Conservation (phyloP, 2,329 filamentous ascomycete genomes). For the Xylariaceae sp. region DNA sequence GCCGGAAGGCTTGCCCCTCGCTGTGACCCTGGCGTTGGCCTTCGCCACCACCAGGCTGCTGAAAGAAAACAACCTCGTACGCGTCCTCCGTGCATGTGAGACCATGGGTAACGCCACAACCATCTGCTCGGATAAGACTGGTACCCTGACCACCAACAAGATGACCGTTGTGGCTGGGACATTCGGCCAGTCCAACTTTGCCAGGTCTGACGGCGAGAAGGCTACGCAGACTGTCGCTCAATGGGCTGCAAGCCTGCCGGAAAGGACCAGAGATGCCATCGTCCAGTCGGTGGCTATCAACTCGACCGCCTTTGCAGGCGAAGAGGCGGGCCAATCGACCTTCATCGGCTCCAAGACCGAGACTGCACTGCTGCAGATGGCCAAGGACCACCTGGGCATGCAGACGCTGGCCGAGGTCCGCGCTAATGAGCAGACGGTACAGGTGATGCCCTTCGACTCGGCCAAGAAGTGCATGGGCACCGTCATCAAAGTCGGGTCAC, state of each 20-base stretch:
- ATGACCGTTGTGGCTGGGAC: slow-evolving; percentile 72
- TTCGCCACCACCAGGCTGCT: slow-evolving; percentile 62
- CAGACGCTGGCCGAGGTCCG: slow-evolving; percentile 37
- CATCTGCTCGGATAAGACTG: slow-evolving; percentile 75
- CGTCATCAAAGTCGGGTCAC: slow-evolving; percentile 39
- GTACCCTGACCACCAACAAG: slow-evolving; percentile 66
- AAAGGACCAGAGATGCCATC: slow-evolving; percentile 26
- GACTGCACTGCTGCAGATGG: slow-evolving; percentile 44
- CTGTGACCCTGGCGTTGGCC: slow-evolving; percentile 60
- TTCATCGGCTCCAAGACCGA: slow-evolving; percentile 52
- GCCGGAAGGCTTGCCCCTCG: slow-evolving; percentile 58
- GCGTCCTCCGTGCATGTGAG: slow-evolving; percentile 59
- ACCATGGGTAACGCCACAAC: slow-evolving; percentile 67
- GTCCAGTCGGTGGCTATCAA: slow-evolving; percentile 45
- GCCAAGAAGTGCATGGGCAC: slow-evolving; percentile 49
- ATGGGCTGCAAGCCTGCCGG: slow-evolving; percentile 23
- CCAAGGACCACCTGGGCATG: slow-evolving; percentile 43
- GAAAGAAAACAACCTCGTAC: slow-evolving; percentile 65
- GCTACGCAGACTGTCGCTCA: slow-evolving; percentile 17
- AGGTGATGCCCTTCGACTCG: slow-evolving; percentile 49
- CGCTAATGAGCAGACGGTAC: slow-evolving; percentile 36
- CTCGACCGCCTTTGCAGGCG: slow-evolving; percentile 49
- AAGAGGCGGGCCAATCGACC: slow-evolving; percentile 33
- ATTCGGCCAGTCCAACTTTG: slow-evolving; percentile 39
- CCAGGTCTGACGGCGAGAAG: slow-evolving; percentile 18